Evolutionary conservation across 1,139 yeast species (phyloP), one percentile per base, ranked within the genome.

Genomic region (Lipomyces yarrowii): DNA sequence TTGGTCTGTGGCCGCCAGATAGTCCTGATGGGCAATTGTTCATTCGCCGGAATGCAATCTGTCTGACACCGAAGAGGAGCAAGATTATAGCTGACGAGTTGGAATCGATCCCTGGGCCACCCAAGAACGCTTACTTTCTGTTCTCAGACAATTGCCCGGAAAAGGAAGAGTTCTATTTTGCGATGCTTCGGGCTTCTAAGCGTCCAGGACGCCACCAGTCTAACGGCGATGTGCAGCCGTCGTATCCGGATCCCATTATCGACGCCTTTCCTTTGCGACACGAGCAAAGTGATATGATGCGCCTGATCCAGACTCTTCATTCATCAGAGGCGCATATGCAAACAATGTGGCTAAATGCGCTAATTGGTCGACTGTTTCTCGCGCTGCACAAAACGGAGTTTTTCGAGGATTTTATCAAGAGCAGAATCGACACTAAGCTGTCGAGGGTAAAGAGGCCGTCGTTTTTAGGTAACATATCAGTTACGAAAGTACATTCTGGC

Each of bases 331-430:
- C 92, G 1, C 96, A 91, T 73, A 77, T 90, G 39, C 89, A 90
- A 54, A 87, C 96, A 0, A 86, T 91, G 74, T 94, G 98, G 99
- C 77, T 94, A 39, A 94, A 94, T 77, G 97, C 97, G 0, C 71
- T 93, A 7, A 73, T 90, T 13, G 98, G 98, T 0, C 81, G 98
- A 67, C 71, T 93, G 30, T 94, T 93, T 73, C 79, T 94, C 46
- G 85, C 92, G 0, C 78, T 90, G 21, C 92, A 91, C 73, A 83
- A 86, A 58, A 92, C 98, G 0, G 86, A 86, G 23, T 80, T 82
- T 33, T 82, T 92, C 71, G 87, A 87, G 62, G 79, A 83, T 60
- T 84, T 82, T 64, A 80, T 92, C 51, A 82, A 84, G 63, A 78
- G 81, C 2, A 88, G 85, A 74, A 83, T 94, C 37, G 84, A 86